Evolutionary conservation across 192 early-diverging fungal genomes (phyloP).

Genomic region (Pilaira anomala): DNA sequence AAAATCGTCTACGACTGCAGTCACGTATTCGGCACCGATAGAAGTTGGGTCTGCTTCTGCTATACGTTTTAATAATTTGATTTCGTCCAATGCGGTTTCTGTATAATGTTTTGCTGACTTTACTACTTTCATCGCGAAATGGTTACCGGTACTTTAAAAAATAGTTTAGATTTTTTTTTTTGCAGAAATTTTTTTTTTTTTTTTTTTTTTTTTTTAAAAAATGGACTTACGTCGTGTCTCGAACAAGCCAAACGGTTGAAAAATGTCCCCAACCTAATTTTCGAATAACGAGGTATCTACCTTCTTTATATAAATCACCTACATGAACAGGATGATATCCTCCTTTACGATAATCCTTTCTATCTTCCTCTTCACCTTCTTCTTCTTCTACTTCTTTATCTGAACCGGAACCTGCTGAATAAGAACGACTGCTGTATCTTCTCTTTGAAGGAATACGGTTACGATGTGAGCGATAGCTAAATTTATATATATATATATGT

Average conservation of each 20-base stretch:
- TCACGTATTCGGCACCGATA: slow-evolving; percentile 65
- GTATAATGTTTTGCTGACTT: slow-evolving; percentile 95
- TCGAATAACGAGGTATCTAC: slow-evolving; percentile 79
- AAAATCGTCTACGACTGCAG: slow-evolving; percentile 92
- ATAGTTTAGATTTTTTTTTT: too few species aligned
- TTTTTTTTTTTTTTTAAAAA: not conserved
- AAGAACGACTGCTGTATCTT: not conserved
- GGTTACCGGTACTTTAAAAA: slow-evolving; percentile 57
- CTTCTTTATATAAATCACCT: slow-evolving; percentile 76
- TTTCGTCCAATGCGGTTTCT: slow-evolving; percentile 94
- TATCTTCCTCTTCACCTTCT: slow-evolving; percentile 77
- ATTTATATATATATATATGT: too few species aligned
- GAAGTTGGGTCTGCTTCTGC: slow-evolving; percentile 59
- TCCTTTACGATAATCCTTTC: slow-evolving; percentile 87
- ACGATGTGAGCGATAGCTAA: too few species aligned
- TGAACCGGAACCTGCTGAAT: slow-evolving; percentile 11
- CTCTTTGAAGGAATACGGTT: too few species aligned
- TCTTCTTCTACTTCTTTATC: slow-evolving; percentile 1
- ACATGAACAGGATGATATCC: slow-evolving; percentile 91
- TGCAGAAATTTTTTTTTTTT: not conserved
- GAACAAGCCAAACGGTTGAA: slow-evolving; percentile 94
- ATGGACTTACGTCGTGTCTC: slow-evolving; percentile 60
- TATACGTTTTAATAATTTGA: slow-evolving; percentile 85
- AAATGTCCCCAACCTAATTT: slow-evolving; percentile 99
- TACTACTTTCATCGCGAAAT: slow-evolving; percentile 96